Evolutionary conservation across 2,329 filamentous ascomycete species (phyloP).

Genomic region (Fusarium torulosum): DNA sequence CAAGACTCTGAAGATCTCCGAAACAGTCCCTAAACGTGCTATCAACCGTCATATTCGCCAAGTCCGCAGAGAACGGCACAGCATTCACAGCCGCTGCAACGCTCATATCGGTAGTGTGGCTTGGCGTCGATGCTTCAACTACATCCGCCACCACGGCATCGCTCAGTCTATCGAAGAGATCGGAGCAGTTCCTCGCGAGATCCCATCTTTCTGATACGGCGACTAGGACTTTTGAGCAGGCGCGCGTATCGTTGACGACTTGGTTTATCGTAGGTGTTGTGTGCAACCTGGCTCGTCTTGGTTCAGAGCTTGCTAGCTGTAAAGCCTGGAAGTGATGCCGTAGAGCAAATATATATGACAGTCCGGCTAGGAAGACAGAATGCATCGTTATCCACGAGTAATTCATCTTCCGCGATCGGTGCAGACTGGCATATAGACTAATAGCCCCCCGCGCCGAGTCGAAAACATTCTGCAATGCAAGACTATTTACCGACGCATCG

Average conservation of each 20-base stretch:
- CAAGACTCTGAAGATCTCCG: slow-evolving; percentile 45
- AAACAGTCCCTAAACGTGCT: slow-evolving; percentile 56
- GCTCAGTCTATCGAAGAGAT: slow-evolving; percentile 58
- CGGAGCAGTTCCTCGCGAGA: slow-evolving; percentile 55
- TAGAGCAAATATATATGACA: slow-evolving; percentile 59
- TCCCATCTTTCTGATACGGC: slow-evolving; percentile 60
- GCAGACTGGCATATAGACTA: slow-evolving; percentile 58
- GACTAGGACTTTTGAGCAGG: slow-evolving; percentile 60
- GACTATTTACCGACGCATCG: slow-evolving; percentile 44
- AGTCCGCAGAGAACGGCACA: slow-evolving; percentile 14
- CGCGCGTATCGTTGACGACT: slow-evolving; percentile 57
- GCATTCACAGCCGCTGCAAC: slow-evolving; percentile 13
- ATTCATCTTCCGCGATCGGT: slow-evolving; percentile 60
- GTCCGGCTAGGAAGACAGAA: slow-evolving; percentile 60
- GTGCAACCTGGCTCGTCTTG: slow-evolving; percentile 36
- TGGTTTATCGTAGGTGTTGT: slow-evolving; percentile 56
- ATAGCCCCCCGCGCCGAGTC: slow-evolving; percentile 56
- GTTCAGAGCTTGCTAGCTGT: slow-evolving; percentile 24
- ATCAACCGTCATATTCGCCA: slow-evolving; percentile 53
- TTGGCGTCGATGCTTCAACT: slow-evolving; percentile 43
- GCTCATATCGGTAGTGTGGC: not conserved
- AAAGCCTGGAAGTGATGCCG: slow-evolving; percentile 55
- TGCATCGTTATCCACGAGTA: slow-evolving; percentile 64
- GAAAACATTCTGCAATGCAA: slow-evolving; percentile 54
- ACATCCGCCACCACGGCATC: slow-evolving; percentile 58